Evolutionary conservation across 2,329 filamentous ascomycete genomes (phyloP), one percentile per base, ranked within the genome.

Genomic region (Aureobasidium sp.): DNA sequence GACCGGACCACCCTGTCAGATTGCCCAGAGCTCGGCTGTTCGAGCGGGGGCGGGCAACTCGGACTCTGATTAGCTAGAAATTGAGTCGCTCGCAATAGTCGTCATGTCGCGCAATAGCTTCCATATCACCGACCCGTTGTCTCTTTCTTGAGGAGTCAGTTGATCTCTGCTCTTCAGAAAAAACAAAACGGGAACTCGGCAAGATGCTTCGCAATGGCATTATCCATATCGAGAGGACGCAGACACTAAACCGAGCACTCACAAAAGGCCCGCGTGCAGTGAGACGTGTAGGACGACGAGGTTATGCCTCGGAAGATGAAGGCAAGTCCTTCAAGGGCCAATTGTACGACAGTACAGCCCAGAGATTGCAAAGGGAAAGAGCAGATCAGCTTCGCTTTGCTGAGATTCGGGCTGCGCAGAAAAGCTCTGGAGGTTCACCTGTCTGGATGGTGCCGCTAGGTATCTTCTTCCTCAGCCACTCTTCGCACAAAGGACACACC

Each of bases 271-370:
- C 46, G 13, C 44, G 57, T 20, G 23, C 26, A 17, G 36, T 37
- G 12, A 51, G 34, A 47, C 50, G 46, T 58, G 50, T 50, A 47
- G 53, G 44, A 44, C 52, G 20, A 32, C 61, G 61, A 36, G 46
- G 29, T 13, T 64, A 65, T 58, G 62, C 64, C n/a, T 62, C 62
- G 13, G 62, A 63, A 27, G 56, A 52, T 6, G 50, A 52, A 36
- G 48, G 41, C 42, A 66, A 72, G 32, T 79, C 81, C 57, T 87
- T 87, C 74, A 82, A 84, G 69, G 78, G 79, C 37, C 84, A 87
- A 70, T 68, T 87, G 48, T 86, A 84, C 65, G 82, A 86, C 69
- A 86, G 82, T 66, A 85, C 84, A 15, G 74, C 79, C 44, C 78
- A 83, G 67, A 79, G 85, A 47, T 70, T 87, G 64, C 76, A 82